Evolutionary conservation across 164 flowering plant genomes (phyloP).

Genomic region (Macadamia tetraphylla): DNA sequence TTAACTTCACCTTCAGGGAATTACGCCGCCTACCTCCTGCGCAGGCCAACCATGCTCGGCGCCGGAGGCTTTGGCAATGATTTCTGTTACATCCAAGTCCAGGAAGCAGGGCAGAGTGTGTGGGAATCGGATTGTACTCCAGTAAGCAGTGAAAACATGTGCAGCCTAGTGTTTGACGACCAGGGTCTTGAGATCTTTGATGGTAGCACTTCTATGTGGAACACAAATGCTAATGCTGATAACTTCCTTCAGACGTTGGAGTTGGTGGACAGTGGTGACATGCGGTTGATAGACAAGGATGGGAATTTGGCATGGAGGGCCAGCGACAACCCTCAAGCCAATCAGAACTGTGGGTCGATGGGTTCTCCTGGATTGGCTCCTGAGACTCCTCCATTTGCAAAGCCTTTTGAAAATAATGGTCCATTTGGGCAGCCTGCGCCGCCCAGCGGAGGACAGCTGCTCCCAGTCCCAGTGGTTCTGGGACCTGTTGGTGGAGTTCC

Average conservation of each 20-base stretch:
- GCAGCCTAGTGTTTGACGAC: slow-evolving; percentile 33
- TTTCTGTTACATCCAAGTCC: slow-evolving; percentile 41
- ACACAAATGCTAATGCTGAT: slow-evolving; percentile 27
- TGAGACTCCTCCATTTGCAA: slow-evolving; percentile 32
- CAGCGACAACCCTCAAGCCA: slow-evolving; percentile 25
- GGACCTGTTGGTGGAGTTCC: not conserved
- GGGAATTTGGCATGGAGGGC: slow-evolving; percentile 38
- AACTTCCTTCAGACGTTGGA: slow-evolving; percentile 23
- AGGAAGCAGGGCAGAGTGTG: slow-evolving; percentile 21
- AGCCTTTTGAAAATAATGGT: slow-evolving; percentile 15
- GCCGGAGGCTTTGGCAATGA: slow-evolving; percentile 38
- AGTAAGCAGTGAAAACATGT: slow-evolving; percentile 31
- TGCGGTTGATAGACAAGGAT: slow-evolving; percentile 30
- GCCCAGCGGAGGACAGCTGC: slow-evolving; percentile 7
- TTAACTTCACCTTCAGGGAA: slow-evolving; percentile 37
- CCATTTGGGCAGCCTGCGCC: slow-evolving; percentile 28
- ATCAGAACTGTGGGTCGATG: slow-evolving; percentile 35
- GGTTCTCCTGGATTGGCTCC: slow-evolving; percentile 29
- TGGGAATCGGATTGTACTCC: slow-evolving; percentile 45
- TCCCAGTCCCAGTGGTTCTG: not conserved
- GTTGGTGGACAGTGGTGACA: slow-evolving; percentile 36
- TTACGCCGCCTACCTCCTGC: slow-evolving; percentile 29
- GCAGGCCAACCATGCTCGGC: slow-evolving; percentile 24
- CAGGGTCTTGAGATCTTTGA: slow-evolving; percentile 43
- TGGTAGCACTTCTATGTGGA: slow-evolving; percentile 37